Evolutionary conservation across 306 rosid genomes (phyloP), one percentile per base, ranked within the genome.

Genomic region (Mucuna pruriens): DNA sequence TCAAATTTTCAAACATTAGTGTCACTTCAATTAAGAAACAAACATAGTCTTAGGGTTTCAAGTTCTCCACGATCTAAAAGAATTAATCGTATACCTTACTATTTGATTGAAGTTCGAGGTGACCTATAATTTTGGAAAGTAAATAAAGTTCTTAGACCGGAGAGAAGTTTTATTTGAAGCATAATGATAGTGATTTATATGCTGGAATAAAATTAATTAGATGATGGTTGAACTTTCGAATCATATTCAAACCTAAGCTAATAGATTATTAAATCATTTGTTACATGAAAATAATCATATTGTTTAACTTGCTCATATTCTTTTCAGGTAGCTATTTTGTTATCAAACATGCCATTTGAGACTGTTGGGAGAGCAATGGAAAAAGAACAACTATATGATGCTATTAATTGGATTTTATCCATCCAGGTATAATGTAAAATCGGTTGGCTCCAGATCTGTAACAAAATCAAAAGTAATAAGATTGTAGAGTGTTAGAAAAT

Each of bases 321-420:
- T 61, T 77, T 22, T 46, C 84, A 93, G 97, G 87, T 81, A 40
- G 87, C 90, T 0, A 71, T 91, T 39, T 62, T 84, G 88, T 67
- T 93, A 20, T 88, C 97, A 81, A 76, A 72, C 40, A 23, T 92
- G 86, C 84, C 97, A 57, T 46, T 44, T 36, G 84, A 85, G 67
- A 84, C 38, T 20, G 89, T 83, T 16, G 95, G 95, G 58, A 71
- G 84, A 73, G 60, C 85, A 45, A 45, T 87, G 19, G 86, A 75
- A 44, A 16, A 39, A 7, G 80, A 87, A 34, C 79, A 66, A 7
- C 33, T 91, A 7, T 77, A 69, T 38, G 88, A 91, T 68, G 92
- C 97, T 2, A 88, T 90, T 64, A 51, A 91, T 82, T 65, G 81
- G 8, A 82, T 93, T 77, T 80, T 93, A 61, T 93, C 96, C 46